These are phyloP conservation scores for Scenedesmus sp. DNA, from an alignment of 163 green algal species.

Conservation along the genomic window DNA sequence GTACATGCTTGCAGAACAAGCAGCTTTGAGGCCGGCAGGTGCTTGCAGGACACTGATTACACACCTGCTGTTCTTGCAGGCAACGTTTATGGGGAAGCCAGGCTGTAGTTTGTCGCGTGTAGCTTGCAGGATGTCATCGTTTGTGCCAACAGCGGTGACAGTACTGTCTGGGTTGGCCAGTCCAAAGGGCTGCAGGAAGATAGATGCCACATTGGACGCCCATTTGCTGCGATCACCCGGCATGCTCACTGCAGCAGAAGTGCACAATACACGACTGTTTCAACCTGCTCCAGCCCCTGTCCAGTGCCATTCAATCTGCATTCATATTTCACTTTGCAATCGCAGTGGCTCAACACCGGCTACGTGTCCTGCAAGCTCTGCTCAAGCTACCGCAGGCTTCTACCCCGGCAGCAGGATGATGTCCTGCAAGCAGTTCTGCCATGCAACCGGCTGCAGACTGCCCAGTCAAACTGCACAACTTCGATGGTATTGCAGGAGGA, in stretches of 20 bases:
- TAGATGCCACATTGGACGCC: not conserved
- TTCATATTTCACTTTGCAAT: not conserved
- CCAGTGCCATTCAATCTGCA: too few species aligned
- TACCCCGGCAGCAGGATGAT: too few species aligned
- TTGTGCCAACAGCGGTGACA: not conserved
- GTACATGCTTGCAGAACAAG: not conserved
- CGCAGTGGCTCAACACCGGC: not conserved
- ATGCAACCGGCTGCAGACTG: too few species aligned
- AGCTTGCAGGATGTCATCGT: not conserved
- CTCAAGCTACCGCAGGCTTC: too few species aligned
- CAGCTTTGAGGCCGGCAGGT: not conserved
- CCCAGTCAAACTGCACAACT: too few species aligned
- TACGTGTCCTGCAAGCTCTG: too few species aligned
- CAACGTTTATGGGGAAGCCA: not conserved
- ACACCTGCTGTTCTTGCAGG: not conserved
- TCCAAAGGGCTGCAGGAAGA: conserved; percentile 1
- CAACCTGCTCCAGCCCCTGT: too few species aligned
- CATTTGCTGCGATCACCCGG: not conserved
- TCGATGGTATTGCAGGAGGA: too few species aligned
- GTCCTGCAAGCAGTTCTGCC: too few species aligned
- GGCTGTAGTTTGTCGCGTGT: not conserved
- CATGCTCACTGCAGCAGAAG: not conserved
- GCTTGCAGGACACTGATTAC: not conserved
- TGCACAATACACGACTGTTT: too few species aligned
- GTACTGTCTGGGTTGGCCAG: not conserved